These are phyloP conservation scores for Xenosphaeropsis pyriputrescens DNA, from an alignment of 2,329 filamentous ascomycete genomes.

Conservation along the genomic window DNA sequence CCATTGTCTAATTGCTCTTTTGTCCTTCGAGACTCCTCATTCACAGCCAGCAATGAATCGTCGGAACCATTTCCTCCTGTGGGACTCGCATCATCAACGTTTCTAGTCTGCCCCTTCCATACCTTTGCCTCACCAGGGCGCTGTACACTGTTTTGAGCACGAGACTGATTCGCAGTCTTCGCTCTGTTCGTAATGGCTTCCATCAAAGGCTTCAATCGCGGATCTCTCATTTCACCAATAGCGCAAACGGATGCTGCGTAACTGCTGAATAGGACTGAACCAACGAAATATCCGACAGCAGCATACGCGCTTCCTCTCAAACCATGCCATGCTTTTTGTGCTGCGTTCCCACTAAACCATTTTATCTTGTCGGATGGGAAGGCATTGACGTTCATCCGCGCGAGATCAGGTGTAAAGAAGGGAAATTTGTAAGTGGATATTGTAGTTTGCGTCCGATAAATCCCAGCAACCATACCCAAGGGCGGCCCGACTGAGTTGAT, in stretches of 20 bases:
- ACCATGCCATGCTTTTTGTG: constrained; percentile 11
- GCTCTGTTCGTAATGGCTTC: constrained; percentile 4
- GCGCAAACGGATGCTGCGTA: constrained; percentile 12
- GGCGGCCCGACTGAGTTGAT: constrained; percentile 12
- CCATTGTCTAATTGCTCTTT: neutral
- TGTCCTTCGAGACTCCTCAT: neutral
- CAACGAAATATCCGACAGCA: constrained; percentile 7
- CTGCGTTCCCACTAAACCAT: constrained; percentile 1
- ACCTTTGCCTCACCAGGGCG: constrained; percentile 1
- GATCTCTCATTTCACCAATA: constrained; percentile 12
- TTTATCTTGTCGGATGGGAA: constrained; percentile 6
- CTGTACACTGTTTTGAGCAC: neutral
- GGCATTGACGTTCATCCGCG: constrained; percentile 9
- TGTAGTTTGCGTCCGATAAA: constrained; percentile 11
- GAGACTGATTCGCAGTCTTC: constrained; percentile 2
- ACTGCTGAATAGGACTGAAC: constrained; percentile 7
- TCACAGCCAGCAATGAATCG: constrained; percentile 1
- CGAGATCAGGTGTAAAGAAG: constrained; percentile 14
- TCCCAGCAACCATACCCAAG: constrained; percentile 10
- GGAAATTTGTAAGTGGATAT: constrained; percentile 12
- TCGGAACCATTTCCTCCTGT: constrained; percentile 10
- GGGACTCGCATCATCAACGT: constrained; percentile 14
- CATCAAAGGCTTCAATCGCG: constrained; percentile 10
- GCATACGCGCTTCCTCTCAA: constrained; percentile 10
- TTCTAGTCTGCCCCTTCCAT: neutral